Evolutionary conservation across 2,329 filamentous ascomycete genomes (phyloP).

Genomic region (Pseudocercospora musae): DNA sequence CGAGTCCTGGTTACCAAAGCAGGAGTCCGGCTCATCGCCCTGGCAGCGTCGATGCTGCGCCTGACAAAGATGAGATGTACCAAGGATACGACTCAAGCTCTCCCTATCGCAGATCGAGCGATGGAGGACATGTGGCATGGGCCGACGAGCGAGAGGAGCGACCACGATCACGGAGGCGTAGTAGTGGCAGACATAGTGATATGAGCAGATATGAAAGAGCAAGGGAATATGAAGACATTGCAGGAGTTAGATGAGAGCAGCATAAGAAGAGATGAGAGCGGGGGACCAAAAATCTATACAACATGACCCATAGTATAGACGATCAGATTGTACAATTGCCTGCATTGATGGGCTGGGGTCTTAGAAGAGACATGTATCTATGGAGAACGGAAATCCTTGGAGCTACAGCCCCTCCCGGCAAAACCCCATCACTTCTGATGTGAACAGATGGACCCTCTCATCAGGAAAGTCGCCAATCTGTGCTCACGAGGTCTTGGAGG

Average conservation of each 20-base stretch:
- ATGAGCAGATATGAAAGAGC: conserved; percentile 12
- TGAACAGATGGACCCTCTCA: too few relatives aligned
- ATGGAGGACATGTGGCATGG: conserved; percentile 4
- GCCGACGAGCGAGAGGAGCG: neutral
- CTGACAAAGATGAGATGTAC: conserved; percentile 1
- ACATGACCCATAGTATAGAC: neutral
- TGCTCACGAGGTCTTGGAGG: neutral
- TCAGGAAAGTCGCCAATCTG: too few relatives aligned
- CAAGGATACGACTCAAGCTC: conserved; percentile 1
- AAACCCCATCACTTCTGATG: neutral
- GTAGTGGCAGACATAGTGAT: conserved; percentile 9
- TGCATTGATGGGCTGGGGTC: neutral
- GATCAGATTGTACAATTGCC: neutral
- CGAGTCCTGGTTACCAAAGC: conserved; percentile 7
- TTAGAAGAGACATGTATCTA: neutral
- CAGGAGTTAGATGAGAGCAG: neutral
- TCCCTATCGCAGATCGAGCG: conserved; percentile 6
- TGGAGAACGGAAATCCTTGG: neutral
- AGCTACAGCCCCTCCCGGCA: neutral
- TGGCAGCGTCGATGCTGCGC: neutral
- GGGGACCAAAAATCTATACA: neutral
- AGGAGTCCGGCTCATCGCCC: neutral
- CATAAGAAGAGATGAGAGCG: neutral
- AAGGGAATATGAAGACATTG: conserved; percentile 6
- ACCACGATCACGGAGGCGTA: neutral